These are phyloP conservation scores for Blumeriella jaapii DNA, from an alignment of 2,329 filamentous ascomycete species.

Conservation along the genomic window DNA sequence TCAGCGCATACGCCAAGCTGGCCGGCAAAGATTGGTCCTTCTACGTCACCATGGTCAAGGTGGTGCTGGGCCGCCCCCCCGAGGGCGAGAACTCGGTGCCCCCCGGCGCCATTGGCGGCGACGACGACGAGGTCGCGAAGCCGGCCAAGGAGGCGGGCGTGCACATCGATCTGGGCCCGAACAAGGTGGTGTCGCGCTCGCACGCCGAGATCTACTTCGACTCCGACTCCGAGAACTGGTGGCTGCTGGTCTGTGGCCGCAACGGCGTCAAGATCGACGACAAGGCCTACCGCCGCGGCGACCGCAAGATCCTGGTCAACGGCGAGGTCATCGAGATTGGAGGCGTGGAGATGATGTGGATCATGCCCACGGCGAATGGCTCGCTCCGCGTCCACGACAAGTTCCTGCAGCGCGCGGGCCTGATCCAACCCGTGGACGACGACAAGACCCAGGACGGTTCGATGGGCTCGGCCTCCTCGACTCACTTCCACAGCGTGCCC, in stretches of 20 bases:
- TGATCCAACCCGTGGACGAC: conserved; percentile 28
- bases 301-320: conserved; percentile 56
- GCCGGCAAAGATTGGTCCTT: conserved; percentile 76
- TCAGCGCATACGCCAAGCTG: conserved; percentile 72
- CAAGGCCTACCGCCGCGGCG: conserved; percentile 52
- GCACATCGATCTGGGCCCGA: conserved; percentile 81
- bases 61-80: conserved; percentile 64
- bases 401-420: conserved; percentile 58
- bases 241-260: conserved; percentile 75
- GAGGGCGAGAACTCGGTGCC: conserved; percentile 32
- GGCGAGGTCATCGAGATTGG: conserved; percentile 88
- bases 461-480: conserved; percentile 4
- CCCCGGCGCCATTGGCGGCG: not conserved
- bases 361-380: conserved; percentile 64
- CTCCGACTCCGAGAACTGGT: conserved; percentile 61
- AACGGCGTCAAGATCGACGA: conserved; percentile 86
- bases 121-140: too few relatives aligned
- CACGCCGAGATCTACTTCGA: conserved; percentile 69
- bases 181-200: conserved; percentile 67
- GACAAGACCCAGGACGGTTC: conserved; percentile 11
- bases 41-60: conserved; percentile 63
- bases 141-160: conserved; percentile 35
- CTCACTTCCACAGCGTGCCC: conserved; percentile 3
- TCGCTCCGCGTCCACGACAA: conserved; percentile 55
- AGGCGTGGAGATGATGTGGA: conserved; percentile 97